Percentiles rank a stretch among this genome's conserved stretches.
These are phyloP conservation scores for Ascochyta fabae DNA, from an alignment of 2,329 filamentous ascomycete species.

Conservation along the genomic window DNA sequence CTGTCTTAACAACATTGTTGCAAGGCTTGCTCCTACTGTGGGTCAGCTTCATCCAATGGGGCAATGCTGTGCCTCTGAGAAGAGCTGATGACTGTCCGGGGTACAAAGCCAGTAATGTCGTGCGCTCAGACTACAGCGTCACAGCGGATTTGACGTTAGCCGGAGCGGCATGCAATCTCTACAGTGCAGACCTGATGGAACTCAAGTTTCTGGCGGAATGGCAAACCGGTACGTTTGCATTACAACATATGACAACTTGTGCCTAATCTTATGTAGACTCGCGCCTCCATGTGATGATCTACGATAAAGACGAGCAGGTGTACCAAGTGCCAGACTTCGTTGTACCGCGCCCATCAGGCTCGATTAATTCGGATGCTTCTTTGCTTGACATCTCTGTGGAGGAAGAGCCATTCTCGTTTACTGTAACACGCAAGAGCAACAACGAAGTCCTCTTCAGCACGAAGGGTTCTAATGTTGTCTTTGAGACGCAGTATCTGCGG, in stretches of 20 bases:
- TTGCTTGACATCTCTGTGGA: conserved; percentile 62
- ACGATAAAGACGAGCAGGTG: conserved; percentile 70
- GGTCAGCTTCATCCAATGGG: conserved; percentile 29
- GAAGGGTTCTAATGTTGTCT: conserved; percentile 70
- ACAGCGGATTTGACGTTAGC: conserved; percentile 74
- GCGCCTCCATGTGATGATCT: conserved; percentile 74
- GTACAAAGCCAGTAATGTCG: conserved; percentile 68
- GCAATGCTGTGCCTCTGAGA: conserved; percentile 28
- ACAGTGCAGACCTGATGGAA: conserved; percentile 62
- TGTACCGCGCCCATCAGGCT: conserved; percentile 64
- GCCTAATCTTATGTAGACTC: conserved; percentile 53
- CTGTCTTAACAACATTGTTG: conserved; percentile 29
- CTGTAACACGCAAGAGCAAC: conserved; percentile 63
- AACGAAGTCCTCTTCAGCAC: conserved; percentile 72
- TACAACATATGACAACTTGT: not conserved
- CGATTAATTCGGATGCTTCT: conserved; percentile 41
- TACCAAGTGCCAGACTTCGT: conserved; percentile 77
- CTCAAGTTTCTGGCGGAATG: conserved; percentile 66
- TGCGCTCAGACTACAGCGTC: conserved; percentile 59
- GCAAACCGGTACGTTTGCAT: conserved; percentile 58
- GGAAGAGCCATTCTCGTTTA: conserved; percentile 70
- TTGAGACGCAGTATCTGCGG: conserved; percentile 77
- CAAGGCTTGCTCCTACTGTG: conserved; percentile 32
- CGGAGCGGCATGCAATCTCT: conserved; percentile 66
- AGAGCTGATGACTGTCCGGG: conserved; percentile 63